Base-by-base conservation (phyloP, 768 basidiomycete species). In the Psilocybe tampanensis region DNA sequence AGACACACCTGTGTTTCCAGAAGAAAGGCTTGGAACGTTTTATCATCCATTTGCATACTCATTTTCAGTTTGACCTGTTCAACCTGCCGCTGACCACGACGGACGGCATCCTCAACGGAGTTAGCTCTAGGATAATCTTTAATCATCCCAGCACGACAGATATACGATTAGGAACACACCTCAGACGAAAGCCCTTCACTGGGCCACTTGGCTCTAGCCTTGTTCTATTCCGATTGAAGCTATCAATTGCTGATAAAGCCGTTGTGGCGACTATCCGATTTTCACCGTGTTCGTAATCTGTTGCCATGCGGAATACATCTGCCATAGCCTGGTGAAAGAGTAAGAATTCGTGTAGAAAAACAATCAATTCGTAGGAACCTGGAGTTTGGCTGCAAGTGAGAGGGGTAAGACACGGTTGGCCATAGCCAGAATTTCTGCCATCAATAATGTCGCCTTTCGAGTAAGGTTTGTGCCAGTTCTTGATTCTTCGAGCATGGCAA, bases 1-100 rank as follows among this genome's bases (percentile, higher is more conserved):
- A 13, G 17, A 34, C 68, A 58, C 51, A 94, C 94, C 73, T 94
- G 92, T 2, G 94, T 93, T 64, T 97, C 94, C 19, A 95, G 78
- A 48, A 99, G 76, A 39, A 80, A 82, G 3, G 86, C 78, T 66
- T 95, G 93, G 72, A 98, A 99, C 3, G 89, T 84, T 69, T 82
- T 88, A 70, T 98, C 97, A 68, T 99, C 97, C 85, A 98, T 92
- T 73, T 94, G 91, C 83, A 97, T 86, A 58, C 89, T 90, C 67
- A 90, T 82, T 68, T 94, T 93, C 52, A 97, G 79, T 71, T 92
- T 95, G 22, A 85, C 88, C 64, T 94, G 91, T 64, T 97, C 94
- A 2, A 95, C 89, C 63, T 94, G 93, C 58, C 92, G 80, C 71
- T 97, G 95, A 12, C 92, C 92, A 44, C 94, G 82, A 26, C 91